These are phyloP conservation scores for Apiospora phragmitis DNA, from an alignment of 2,329 filamentous ascomycete species.

Conservation along the genomic window DNA sequence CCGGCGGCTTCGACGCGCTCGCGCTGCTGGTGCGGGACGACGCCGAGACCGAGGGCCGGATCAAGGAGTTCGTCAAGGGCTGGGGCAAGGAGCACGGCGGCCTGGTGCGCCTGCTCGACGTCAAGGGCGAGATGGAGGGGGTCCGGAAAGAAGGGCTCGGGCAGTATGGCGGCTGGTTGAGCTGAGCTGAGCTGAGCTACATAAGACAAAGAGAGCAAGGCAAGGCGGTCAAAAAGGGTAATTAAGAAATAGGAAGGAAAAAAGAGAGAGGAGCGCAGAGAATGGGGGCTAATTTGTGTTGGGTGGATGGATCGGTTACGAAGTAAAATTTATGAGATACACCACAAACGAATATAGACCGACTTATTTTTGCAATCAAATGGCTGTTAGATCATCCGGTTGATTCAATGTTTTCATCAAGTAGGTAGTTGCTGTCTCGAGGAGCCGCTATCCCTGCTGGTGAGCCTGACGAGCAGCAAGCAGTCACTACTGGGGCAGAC, in stretches of 20 bases:
- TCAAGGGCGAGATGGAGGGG: constrained; percentile 36
- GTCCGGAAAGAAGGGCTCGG: constrained; percentile 28
- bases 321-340: not conserved
- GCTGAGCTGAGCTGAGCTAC: not conserved
- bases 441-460: too few relatives aligned
- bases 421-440: too few relatives aligned
- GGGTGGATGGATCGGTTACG: not conserved
- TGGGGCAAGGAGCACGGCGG: constrained; percentile 65
- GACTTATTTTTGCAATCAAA: not conserved
- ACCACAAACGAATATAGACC: not conserved
- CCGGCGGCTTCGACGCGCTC: constrained; percentile 90
- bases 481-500: too few relatives aligned
- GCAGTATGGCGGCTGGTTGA: constrained; percentile 31
- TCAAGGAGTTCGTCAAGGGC: constrained; percentile 62
- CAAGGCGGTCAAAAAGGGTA: not conserved
- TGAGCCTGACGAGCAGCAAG: too few relatives aligned
- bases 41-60: constrained; percentile 56
- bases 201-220: too few relatives aligned
- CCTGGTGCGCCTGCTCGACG: constrained; percentile 64
- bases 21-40: constrained; percentile 78
- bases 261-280: not conserved
- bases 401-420: too few relatives aligned
- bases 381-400: not conserved
- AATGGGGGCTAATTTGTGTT: not conserved
- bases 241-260: not conserved